phyloP scores from a whole-genome alignment of 2,329 filamentous ascomycete species.

The Trichoderma oligosporum region DNA sequence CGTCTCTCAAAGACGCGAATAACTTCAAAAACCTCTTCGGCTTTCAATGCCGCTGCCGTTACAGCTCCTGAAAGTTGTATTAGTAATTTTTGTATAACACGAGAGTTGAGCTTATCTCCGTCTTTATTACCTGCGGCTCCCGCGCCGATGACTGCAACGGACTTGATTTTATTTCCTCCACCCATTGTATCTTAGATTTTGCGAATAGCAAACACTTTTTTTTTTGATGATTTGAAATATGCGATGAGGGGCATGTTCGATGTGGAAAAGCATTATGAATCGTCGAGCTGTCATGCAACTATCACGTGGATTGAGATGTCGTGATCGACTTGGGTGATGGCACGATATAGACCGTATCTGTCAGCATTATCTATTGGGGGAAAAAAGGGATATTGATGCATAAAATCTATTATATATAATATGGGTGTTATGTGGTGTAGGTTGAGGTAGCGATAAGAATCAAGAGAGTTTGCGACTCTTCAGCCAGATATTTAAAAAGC shows the following conservation, averaged over 20 bases:
- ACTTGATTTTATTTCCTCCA: slow-evolving; percentile 18
- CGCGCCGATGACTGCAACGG: slow-evolving; percentile 18
- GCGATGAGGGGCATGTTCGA: background rate
- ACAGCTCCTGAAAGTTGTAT: slow-evolving; percentile 38
- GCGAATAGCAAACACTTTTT: background rate
- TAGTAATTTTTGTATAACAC: slow-evolving; percentile 10
- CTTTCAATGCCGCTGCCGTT: slow-evolving; percentile 44
- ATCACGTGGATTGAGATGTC: slow-evolving; percentile 18
- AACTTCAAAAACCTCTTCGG: slow-evolving; percentile 41
- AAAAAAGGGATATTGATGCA: slow-evolving; percentile 9
- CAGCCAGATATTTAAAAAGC: too few relatives aligned
- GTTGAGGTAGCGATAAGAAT: too few relatives aligned
- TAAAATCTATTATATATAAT: slow-evolving; percentile 9
- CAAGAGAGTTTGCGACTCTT: too few relatives aligned
- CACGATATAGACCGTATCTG: slow-evolving; percentile 4
- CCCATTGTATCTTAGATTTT: background rate
- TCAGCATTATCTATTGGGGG: slow-evolving; percentile 7
- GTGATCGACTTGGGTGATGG: slow-evolving; percentile 17
- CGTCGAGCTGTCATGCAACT: background rate
- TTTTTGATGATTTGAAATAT: background rate
- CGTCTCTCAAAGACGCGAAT: slow-evolving; percentile 43
- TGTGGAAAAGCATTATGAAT: background rate
- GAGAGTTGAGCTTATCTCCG: background rate
- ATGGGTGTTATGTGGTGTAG: too few relatives aligned
- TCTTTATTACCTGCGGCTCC: slow-evolving; percentile 16